Conservation (phyloP, 1,284 basidiomycete genomes). For the Austroboletus novae-zelandiae region DNA sequence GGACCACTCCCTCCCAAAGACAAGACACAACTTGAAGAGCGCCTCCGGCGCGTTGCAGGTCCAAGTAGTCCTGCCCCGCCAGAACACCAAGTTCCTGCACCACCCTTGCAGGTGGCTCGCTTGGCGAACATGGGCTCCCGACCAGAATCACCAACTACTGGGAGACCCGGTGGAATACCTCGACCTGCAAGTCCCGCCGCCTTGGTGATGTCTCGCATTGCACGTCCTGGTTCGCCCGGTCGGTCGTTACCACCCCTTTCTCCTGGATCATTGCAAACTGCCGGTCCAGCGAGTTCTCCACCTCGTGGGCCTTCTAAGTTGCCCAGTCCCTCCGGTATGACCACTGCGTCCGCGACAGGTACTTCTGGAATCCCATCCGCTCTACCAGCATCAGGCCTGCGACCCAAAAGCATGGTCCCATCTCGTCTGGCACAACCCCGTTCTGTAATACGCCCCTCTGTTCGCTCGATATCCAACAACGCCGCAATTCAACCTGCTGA, state of each 20-base stretch:
- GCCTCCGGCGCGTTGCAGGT: conserved; percentile 77
- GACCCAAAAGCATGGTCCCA: conserved; percentile 65
- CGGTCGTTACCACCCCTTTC: conserved; percentile 49
- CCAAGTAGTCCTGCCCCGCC: conserved; percentile 52
- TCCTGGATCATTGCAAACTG: conserved; percentile 39
- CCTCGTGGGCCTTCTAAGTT: conserved; percentile 27
- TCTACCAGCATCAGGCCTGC: conserved; percentile 48
- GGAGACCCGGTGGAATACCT: conserved; percentile 43
- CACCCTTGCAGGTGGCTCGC: conserved; percentile 49
- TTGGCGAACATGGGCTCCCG: conserved; percentile 47
- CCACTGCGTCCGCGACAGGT: conserved; percentile 35
- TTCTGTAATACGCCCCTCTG: conserved; percentile 30
- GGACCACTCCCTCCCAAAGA: conserved; percentile 82
- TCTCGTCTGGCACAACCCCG: conserved; percentile 68
- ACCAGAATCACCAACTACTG: conserved; percentile 55
- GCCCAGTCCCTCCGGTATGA: conserved; percentile 19
- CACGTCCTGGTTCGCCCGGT: conserved; percentile 63
- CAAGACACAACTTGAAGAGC: conserved; percentile 88
- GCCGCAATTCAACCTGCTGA: conserved; percentile 19
- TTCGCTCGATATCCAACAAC: conserved; percentile 19
- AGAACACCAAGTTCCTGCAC: conserved; percentile 36
- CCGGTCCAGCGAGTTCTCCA: conserved; percentile 50
- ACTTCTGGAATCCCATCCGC: conserved; percentile 36
- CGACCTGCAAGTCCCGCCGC: conserved; percentile 67
- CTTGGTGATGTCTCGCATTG: conserved; percentile 49